Conservation (phyloP, 495 filamentous ascomycete genomes). For the Trichoderma reesei region DNA sequence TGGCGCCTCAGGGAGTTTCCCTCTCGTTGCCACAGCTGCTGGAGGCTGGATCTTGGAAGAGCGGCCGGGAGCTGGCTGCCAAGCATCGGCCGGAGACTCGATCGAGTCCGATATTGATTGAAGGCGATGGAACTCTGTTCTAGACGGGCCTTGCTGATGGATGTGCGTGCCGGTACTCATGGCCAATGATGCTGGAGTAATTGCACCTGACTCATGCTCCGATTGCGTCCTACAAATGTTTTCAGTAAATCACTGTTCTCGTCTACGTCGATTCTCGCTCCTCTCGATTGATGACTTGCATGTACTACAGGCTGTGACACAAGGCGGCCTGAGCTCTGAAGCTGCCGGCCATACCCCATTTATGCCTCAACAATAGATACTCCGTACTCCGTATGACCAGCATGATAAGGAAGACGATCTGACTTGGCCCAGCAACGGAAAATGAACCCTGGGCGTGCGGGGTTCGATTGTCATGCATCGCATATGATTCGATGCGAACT, state of each 20-base stretch:
- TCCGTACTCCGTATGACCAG: neutral
- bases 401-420: neutral
- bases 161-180: neutral
- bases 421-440: neutral
- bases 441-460: neutral
- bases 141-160: neutral
- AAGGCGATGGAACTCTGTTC: slow-evolving; percentile 34
- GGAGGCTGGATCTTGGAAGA: slow-evolving; percentile 58
- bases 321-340: too few species aligned
- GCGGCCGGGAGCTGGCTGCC: slow-evolving; percentile 32
- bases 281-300: too few species aligned
- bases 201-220: too few species aligned
- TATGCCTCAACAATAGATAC: neutral
- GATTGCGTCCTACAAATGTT: too few species aligned
- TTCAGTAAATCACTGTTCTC: too few species aligned
- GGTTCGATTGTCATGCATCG: neutral
- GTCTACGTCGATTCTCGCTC: too few species aligned
- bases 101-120: slow-evolving; percentile 36
- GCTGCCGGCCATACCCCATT: too few species aligned
- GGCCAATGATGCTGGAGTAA: neutral
- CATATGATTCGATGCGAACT: neutral
- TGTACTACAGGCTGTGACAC: too few species aligned
- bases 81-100: slow-evolving; percentile 29
- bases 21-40: slow-evolving; percentile 58
- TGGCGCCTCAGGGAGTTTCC: slow-evolving; percentile 31